Evolutionary conservation across 1,284 basidiomycete genomes (phyloP), one percentile per base, ranked within the genome.

Genomic region (Athelia psychrophila): DNA sequence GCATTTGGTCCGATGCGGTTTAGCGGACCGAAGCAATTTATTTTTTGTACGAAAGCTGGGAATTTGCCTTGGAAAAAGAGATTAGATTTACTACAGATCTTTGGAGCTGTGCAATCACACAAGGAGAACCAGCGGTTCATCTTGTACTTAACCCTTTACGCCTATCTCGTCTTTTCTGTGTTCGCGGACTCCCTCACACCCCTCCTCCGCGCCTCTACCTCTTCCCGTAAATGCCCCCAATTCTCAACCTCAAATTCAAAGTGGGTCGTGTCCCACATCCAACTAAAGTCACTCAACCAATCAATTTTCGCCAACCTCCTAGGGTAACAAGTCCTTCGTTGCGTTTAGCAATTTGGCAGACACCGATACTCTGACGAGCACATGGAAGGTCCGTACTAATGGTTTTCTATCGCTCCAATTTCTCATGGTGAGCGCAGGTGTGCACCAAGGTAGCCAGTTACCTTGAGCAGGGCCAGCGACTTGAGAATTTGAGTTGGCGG

Each of bases 311-410:
- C 62, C 56, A 65, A 54, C 57, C 38, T 51, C n/a, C 53, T 63
- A 91, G 88, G 89, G 89, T 72, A 91, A 91, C 80, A 91, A 91
- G 77, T 91, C 89, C 67, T 92, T 92, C 70, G 88, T 91, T 68
- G 88, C 89, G 56, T 91, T 92, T 74, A 88, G 85, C 68, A 90
- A 91, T 72, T 81, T 92, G 69, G 75, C 79, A 73, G 89, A 92
- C 74, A 76, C 80, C 53, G 90, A 91, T 66, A 80, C 88, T 54
- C 75, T 92, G 66, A 89, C 89, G 51, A 88, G 84, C 76, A 92
- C 90, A 60, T 92, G 89, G 90, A 91, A 91, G 80, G 89, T 87
- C 2, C 48, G 69, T 63, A 48, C 4, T 10, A 47, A 48, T 36
- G 36, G 30, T 25, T 51, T 44, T 35, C 52, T 51, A 40, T 48